Evolutionary conservation across 1,139 yeast genomes (phyloP), one percentile per base, ranked within the genome.

Genomic region (Nakaseomyces sp.): DNA sequence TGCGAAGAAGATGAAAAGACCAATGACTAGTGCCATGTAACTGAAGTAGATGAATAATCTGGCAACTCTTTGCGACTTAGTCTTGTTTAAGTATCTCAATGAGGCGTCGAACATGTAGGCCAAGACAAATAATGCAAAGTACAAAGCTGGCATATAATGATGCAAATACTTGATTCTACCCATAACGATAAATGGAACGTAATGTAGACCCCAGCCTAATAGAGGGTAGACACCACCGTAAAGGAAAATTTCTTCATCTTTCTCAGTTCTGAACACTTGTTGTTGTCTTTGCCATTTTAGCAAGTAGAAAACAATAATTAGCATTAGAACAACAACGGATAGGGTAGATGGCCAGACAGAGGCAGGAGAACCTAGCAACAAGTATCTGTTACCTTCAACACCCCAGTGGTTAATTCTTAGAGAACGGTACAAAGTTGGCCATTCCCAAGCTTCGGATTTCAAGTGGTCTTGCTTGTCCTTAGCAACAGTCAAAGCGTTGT

Each of bases 161-260:
- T 91, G 99, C 38, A 91, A 91, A 62, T 93, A 91, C 4, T 96
- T 88, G 52, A 93, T 97, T 72, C 99, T 84, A 22, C 95, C 88
- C 98, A 91, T 91, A 52, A 89, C 72, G 42, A 84, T 77, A 64
- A 91, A 91, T 37, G 99, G 97, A 59, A 81, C 65, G 65, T 73
- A 93, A 67, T 93, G 98, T 64, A 91, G 73, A 51, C 87, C 81
- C 98, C 98, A 93, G 26, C 96, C 98, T 45, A 91, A 67, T 71
- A 89, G 79, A 45, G 98, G 82, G 56, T 87, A 84, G 44, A 91
- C 63, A 55, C 96, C 98, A 47, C 95, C 95, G 76, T 87, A 79
- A 40, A 77, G 61, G 61, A 76, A 75, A 30, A 67, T 49, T 53
- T 73, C 69, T 31, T 66, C 56, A 40, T 67, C 65, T 28, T 61